These are phyloP conservation scores for Naganishia randhawae DNA, from an alignment of 768 basidiomycete species.

Conservation along the genomic window DNA sequence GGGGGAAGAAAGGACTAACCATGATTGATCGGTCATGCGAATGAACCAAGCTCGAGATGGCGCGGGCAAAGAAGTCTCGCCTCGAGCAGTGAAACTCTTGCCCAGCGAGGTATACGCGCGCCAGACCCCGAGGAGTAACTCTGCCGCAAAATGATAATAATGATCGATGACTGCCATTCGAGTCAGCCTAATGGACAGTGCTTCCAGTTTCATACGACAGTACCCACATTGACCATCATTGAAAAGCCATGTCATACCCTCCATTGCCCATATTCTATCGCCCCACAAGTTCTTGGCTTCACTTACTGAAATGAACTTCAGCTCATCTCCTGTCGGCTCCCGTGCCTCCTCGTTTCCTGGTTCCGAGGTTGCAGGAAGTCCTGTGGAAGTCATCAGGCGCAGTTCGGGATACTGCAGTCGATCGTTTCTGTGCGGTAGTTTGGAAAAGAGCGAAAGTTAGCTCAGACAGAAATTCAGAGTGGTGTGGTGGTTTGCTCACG, in stretches of 20 bases:
- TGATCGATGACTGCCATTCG: slow-evolving; percentile 60
- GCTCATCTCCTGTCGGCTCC: slow-evolving; percentile 63
- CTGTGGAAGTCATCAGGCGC: slow-evolving; percentile 65
- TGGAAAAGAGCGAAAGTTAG: not conserved
- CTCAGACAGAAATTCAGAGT: not conserved
- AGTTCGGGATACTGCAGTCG: slow-evolving; percentile 40
- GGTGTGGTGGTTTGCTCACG: slow-evolving; percentile 34
- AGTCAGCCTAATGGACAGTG: not conserved
- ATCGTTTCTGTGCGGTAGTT: slow-evolving; percentile 32
- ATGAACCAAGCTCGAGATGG: slow-evolving; percentile 70
- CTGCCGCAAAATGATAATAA: slow-evolving; percentile 83
- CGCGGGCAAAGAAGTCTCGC: slow-evolving; percentile 54
- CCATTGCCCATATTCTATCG: slow-evolving; percentile 62
- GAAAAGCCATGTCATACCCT: slow-evolving; percentile 61
- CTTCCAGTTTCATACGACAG: not conserved
- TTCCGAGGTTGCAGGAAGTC: slow-evolving; percentile 59
- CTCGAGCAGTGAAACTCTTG: slow-evolving; percentile 40
- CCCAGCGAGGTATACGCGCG: slow-evolving; percentile 57
- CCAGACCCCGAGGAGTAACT: slow-evolving; percentile 72
- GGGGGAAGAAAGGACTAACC: slow-evolving; percentile 31
- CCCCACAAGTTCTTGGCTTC: slow-evolving; percentile 67
- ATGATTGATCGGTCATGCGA: slow-evolving; percentile 46
- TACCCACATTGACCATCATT: slow-evolving; percentile 55
- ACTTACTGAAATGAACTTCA: slow-evolving; percentile 61
- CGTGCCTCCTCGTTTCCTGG: slow-evolving; percentile 65